Percentiles rank a stretch among this genome's conserved stretches.
Conservation (phyloP, 2,329 filamentous ascomycete species). For the Xylariaceae sp. region DNA sequence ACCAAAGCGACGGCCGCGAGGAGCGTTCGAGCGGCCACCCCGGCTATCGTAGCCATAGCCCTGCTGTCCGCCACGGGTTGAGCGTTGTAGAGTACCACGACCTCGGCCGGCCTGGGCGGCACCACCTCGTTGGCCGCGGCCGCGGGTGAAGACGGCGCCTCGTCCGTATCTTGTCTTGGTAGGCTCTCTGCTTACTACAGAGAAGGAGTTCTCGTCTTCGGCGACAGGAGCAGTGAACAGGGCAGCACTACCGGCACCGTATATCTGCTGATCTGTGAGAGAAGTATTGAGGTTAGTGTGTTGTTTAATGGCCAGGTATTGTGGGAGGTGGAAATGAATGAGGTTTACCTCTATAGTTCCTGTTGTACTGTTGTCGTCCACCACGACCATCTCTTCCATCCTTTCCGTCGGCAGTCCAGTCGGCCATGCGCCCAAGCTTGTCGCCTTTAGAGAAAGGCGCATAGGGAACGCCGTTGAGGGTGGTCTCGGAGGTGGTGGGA, state of each 20-base stretch:
- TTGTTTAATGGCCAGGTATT: background rate
- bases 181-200: slow-evolving; percentile 91
- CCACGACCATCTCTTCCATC: slow-evolving; percentile 68
- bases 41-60: slow-evolving; percentile 68
- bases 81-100: slow-evolving; percentile 63
- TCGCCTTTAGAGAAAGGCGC: slow-evolving; percentile 98
- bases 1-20: slow-evolving; percentile 83
- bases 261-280: slow-evolving; percentile 82
- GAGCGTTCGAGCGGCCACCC: slow-evolving; percentile 64
- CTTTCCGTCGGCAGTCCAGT: slow-evolving; percentile 93
- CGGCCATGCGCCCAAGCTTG: slow-evolving; percentile 97
- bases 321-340: background rate
- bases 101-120: slow-evolving; percentile 58
- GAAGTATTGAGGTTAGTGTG: slow-evolving; percentile 18
- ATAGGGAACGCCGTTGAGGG: slow-evolving; percentile 90
- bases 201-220: slow-evolving; percentile 97
- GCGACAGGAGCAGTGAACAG: slow-evolving; percentile 86
- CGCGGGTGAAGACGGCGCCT: slow-evolving; percentile 84
- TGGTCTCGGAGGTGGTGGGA: slow-evolving; percentile 75
- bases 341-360: slow-evolving; percentile 79
- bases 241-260: slow-evolving; percentile 81
- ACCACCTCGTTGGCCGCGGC: slow-evolving; percentile 71
- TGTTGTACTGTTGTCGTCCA: slow-evolving; percentile 83
- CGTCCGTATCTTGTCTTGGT: slow-evolving; percentile 84
- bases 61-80: slow-evolving; percentile 63